Base-by-base conservation (phyloP, 2,329 filamentous ascomycete genomes). In the Tetracladium maxilliforme region DNA sequence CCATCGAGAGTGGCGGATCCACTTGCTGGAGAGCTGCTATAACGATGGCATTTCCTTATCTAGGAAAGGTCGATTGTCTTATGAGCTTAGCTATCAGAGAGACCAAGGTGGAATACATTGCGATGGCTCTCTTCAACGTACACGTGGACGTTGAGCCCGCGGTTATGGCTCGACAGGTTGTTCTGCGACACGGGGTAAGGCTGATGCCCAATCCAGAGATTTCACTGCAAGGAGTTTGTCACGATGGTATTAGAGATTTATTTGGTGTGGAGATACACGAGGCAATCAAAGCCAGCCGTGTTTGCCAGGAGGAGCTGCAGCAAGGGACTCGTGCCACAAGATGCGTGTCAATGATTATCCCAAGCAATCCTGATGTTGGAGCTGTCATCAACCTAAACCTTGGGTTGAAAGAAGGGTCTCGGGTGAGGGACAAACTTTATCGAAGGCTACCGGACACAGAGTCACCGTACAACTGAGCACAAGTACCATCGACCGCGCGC, bases 31-130 rank as follows among this genome's bases (percentile, higher is more conserved):
- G n/a, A 20, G 16, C 11, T 18, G 15, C 25, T 24, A 21, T 28
- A 16, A 28, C 20, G 7, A 27, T 30, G 25, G 15, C n/a, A 20
- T 30, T 30, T 30, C 28, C 20, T 27, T 6, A 13, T 13, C 6
- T n/a, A 16, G 25, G 28, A 24, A n/a, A 13, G n/a, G 28, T 30
- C 14, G 28, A 30, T 28, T 30, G 28, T 20, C 28, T 30, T 17
- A 30, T 30, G 25, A 30, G 28, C 15, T 13, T 30, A n/a, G 25
- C 14, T 30, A 20, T 28, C 16, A 10, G n/a, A 15, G 21, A 23
- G 16, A 10, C n/a, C 8, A 11, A 30, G 5, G 28, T 30, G 14
- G 28, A 28, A 19, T 9, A 28, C 9, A 24, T 30, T 19, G 28
- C 18, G 12, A 30, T 30, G 25, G 10, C 16, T 30, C 14, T 28